Base-by-base conservation (phyloP, 1,284 basidiomycete species). In the Pseudozyma thailandica region DNA sequence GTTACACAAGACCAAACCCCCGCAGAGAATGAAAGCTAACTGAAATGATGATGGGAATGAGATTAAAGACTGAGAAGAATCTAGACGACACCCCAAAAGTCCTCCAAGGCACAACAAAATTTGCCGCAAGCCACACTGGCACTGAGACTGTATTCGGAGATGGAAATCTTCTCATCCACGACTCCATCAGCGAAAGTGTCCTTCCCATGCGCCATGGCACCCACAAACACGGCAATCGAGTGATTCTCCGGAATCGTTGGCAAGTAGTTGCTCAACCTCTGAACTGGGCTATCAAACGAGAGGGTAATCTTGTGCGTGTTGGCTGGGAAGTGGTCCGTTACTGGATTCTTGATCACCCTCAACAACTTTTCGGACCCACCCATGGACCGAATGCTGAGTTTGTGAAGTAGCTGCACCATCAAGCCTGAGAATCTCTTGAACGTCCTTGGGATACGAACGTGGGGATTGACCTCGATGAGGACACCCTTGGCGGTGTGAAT, bases 321-420 rank as follows among this genome's bases (percentile, higher is more conserved):
- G 41, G 90, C 89, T 0, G 96, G 96, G 45, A 99, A 89, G 83
- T 99, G 94, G 81, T 98, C 95, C 1, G 89, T 90, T 38, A 98
- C 89, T 6, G 96, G 96, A 84, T 98, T 98, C 91, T 94, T 95
- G 87, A 99, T 92, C 43, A 98, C 94, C 83, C 95, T 93, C 57
- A 99, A 87, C 15, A 99, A 86, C 84, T 98, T 98, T 84, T 99
- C 95, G 3, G 92, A 91, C 0, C 95, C 95, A 79, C 96, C 95
- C 44, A 96, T 93, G 41, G 93, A 93, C 50, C 95, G 88, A 76
- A 99, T 99, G 54, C 90, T 92, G 26, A 98, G 88, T 79, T 93
- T 94, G 85, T 98, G 96, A 10, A 99, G 87, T 3, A 99, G 88
- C 89, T 99, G 95, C 2, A 99, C 95, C 96, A 99, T 99, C 62